A percentile compares a stretch with the other conserved stretches of the same genome.
Conservation (phyloP, 1,284 basidiomycete genomes). For the Ustilago nuda region DNA sequence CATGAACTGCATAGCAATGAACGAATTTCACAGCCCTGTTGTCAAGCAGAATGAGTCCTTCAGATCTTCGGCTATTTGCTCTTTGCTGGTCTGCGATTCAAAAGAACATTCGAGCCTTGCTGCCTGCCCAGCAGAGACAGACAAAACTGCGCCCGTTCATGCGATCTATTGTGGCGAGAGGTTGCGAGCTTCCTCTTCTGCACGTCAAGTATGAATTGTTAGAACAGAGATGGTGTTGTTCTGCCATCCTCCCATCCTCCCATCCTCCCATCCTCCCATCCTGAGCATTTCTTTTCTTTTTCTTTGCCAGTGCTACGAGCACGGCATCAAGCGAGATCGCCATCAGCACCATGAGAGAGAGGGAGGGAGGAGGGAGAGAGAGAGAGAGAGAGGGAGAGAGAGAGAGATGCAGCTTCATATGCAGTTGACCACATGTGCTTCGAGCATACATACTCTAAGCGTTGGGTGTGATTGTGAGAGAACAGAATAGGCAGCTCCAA, state of each 20-base stretch:
- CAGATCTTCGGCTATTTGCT: conserved; percentile 11
- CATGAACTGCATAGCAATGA: conserved; percentile 11
- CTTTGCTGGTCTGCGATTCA: neutral
- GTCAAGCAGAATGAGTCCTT: conserved; percentile 8
- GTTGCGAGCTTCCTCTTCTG: conserved; percentile 1
- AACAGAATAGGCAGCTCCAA: neutral
- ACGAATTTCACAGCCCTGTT: conserved; percentile 23
- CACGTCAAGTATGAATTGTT: conserved; percentile 12
- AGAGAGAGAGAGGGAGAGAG: neutral
- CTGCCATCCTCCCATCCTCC: no score
- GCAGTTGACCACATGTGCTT: neutral
- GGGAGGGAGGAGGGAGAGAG: neutral
- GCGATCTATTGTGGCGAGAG: conserved; percentile 9
- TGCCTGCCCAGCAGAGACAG: neutral
- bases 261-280: no score
- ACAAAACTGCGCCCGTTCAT: neutral
- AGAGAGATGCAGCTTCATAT: neutral
- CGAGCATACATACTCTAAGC: neutral
- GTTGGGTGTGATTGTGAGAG: neutral
- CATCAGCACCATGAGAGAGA: neutral
- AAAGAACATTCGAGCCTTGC: neutral
- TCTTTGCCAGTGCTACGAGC: neutral
- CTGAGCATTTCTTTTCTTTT: neutral
- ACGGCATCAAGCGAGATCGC: neutral
- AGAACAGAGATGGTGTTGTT: neutral